Base-by-base conservation (phyloP, 2,329 filamentous ascomycete genomes). In the Curvularia hawaiiensis region DNA sequence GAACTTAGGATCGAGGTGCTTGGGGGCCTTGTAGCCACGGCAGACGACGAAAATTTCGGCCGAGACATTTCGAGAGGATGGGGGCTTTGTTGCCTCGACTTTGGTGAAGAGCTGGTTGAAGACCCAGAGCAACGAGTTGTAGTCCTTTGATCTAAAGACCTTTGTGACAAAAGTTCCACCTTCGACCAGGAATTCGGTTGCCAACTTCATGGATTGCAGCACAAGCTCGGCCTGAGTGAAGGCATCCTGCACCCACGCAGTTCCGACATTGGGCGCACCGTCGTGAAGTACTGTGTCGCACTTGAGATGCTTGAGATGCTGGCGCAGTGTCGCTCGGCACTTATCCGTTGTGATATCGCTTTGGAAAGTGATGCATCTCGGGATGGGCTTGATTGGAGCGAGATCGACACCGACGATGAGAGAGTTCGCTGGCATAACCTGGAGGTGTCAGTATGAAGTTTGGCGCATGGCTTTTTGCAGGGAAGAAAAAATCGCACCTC, bases 31-130 rank as follows among this genome's bases (percentile, higher is more conserved):
- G 83, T 88, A 99, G 20, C 94, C 95, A 65, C 89, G 87, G 79
- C 94, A 98, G 33, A 99, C 95, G 63, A 98, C 94, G 81, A 99
- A 99, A 40, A 98, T 98, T 82, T 99, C 95, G 64, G 95, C 95
- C 8, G 92, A 97, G 51, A 99, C 94, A 71, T 96, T 97, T 81
- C 95, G 85, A 9, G 92, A 97, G 0, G 92, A 96, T 0, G 95
- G 95, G 3, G 95, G 95, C 78, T 99, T 99, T 5, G 95, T 99
- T 48, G 96, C 94, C 75, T 99, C 94, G 62, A 99, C 95, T 65
- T 95, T 96, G 47, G 85, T 84, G 80, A 99, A 99, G 0, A 99
- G 84, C 77, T 99, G 95, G 75, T 97, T 97, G 81, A 98, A 92
- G 33, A 98, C 93, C 95, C 95, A 99, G 48, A 98, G 84, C 45